A percentile compares a stretch with the other conserved stretches of the same genome.
Evolutionary conservation across 1,284 basidiomycete genomes (phyloP).

Genomic region (Trametes pubescens): DNA sequence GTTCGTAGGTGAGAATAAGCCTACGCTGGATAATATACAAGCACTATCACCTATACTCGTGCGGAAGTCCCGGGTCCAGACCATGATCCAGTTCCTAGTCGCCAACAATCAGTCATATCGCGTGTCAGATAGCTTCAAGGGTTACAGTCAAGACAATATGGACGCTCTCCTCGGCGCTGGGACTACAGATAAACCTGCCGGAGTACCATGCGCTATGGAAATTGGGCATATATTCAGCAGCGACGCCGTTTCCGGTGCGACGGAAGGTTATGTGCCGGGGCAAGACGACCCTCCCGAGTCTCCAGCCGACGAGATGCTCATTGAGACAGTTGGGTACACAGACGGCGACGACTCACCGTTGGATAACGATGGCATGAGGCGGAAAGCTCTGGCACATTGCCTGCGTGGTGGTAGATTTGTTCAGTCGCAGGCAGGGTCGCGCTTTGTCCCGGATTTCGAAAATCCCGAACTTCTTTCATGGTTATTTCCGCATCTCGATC

Average conservation of each 20-base stretch:
- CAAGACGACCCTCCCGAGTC: neutral
- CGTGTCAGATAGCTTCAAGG: neutral
- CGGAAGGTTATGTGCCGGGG: neutral
- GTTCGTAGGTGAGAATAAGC: conserved; percentile 7
- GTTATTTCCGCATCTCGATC: conserved; percentile 21
- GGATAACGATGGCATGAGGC: conserved; percentile 13
- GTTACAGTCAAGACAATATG: conserved; percentile 1
- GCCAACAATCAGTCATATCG: neutral
- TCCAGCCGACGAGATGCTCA: neutral
- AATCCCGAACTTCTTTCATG: conserved; percentile 16
- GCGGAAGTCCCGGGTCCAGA: conserved; percentile 1
- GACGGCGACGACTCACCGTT: conserved; percentile 4
- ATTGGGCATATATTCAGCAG: neutral
- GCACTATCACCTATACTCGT: conserved; percentile 1
- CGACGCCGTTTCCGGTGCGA: neutral
- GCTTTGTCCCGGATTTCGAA: conserved; percentile 24
- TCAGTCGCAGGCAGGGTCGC: conserved; percentile 11
- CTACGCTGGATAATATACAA: neutral
- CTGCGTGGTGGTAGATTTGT: conserved; percentile 16
- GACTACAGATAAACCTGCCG: neutral
- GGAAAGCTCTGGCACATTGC: conserved; percentile 18
- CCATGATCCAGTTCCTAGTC: conserved; percentile 7
- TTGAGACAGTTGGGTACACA: conserved; percentile 15
- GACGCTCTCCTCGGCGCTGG: neutral
- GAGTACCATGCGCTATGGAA: too few relatives aligned